Base-by-base conservation (phyloP, 2,329 filamentous ascomycete species). In the Teratosphaeria nubilosa region DNA sequence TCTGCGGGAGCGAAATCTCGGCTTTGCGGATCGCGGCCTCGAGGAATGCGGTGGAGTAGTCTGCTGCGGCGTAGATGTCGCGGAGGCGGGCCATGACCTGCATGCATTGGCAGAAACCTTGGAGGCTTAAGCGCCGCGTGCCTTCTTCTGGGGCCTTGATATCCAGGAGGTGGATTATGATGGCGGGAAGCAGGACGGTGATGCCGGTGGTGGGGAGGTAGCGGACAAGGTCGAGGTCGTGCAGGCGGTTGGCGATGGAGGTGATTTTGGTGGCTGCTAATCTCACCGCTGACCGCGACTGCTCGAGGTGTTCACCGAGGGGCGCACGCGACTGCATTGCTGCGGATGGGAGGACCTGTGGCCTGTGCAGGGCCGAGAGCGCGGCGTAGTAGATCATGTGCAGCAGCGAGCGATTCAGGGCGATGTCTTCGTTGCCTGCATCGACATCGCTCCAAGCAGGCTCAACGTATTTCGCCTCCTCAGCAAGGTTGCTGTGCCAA, bases 321-420 rank as follows among this genome's bases (percentile, higher is more conserved):
- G 78, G 77, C 24, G 63, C 66, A 37, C 68, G 65, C 22, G 64
- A 66, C 20, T 61, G 72, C 67, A 68, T 62, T 25, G 64, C 63
- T 75, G 84, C 84, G 0, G 86, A 86, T 0, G 91, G 90, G 48
- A 96, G 80, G 59, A 96, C 92, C 64, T 95, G 91, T 1, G 92
- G 92, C 31, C 92, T 86, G 72, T 96, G 91, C 20, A 97, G 80
- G 2, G 92, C 92, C 56, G 90, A 96, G 20, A 95, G 81, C 0
- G 91, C 95, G 1, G 92, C 95, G 72, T 91, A 88, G 73, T 95
- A 96, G 1, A 96, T 85, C 87, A 96, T 95, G 72, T 95, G 90
- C 37, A 97, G 77, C 22, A 96, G 79, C n/a, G 88, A 89, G 53
- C 89, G 83, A 70, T 96, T 90, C 2, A 96, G 75, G 25, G 66